These are phyloP conservation scores for Curvularia eragrostidis DNA, from an alignment of 2,329 filamentous ascomycete species.

Conservation along the genomic window DNA sequence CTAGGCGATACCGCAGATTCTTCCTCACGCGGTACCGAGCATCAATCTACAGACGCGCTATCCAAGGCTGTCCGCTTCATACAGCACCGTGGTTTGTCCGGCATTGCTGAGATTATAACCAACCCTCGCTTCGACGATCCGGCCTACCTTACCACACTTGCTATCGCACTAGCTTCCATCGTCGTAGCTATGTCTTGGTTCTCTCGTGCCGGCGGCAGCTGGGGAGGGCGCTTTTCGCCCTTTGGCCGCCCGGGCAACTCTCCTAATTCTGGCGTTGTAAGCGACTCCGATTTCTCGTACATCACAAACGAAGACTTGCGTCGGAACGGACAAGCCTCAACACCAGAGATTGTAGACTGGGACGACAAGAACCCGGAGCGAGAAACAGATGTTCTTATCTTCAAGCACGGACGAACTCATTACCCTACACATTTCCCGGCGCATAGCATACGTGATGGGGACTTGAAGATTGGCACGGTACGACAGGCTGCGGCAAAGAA, in stretches of 20 bases:
- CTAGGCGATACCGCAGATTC: constrained; percentile 32
- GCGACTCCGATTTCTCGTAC: constrained; percentile 80
- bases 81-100: constrained; percentile 26
- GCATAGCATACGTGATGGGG: constrained; percentile 76
- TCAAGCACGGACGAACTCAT: constrained; percentile 70
- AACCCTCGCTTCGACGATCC: constrained; percentile 45
- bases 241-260: constrained; percentile 54
- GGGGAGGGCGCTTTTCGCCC: constrained; percentile 57
- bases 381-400: constrained; percentile 72
- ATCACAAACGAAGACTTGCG: constrained; percentile 77
- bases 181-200: constrained; percentile 57
- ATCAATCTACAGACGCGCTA: constrained; percentile 28
- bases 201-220: constrained; percentile 52
- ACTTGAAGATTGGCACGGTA: constrained; percentile 70
- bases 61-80: constrained; percentile 28
- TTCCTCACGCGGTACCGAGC: constrained; percentile 18
- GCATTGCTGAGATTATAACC: constrained; percentile 36
- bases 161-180: constrained; percentile 48
- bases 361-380: constrained; percentile 53
- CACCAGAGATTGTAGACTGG: constrained; percentile 49
- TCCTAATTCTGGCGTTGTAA: constrained; percentile 62
- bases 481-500: constrained; percentile 71
- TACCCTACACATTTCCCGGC: constrained; percentile 77
- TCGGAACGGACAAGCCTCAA: constrained; percentile 53
- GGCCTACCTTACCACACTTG: constrained; percentile 42